These are phyloP conservation scores for Niebla homalea DNA, from an alignment of 495 filamentous ascomycete genomes.

Conservation along the genomic window DNA sequence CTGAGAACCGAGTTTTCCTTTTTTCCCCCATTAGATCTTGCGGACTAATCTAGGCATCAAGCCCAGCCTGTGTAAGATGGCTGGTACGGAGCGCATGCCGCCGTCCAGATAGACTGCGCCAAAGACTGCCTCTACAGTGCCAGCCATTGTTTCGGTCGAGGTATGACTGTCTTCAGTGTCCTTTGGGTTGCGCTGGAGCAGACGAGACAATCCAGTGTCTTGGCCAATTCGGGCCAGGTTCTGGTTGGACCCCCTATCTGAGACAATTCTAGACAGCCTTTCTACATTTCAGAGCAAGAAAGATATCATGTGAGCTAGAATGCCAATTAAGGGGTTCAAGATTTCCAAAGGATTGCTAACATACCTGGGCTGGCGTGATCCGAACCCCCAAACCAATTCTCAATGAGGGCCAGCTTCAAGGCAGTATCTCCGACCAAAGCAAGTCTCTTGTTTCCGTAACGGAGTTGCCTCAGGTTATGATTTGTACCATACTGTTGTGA, in stretches of 20 bases:
- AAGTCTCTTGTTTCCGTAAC: constrained; percentile 8
- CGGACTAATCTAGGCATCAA: constrained; percentile 3
- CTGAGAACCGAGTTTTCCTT: too few species aligned
- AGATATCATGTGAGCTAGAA: background rate
- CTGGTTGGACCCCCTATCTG: constrained; percentile 1
- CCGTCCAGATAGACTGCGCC: constrained; percentile 11
- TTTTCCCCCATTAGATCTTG: background rate
- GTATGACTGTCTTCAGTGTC: background rate
- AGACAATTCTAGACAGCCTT: background rate
- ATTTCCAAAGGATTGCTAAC: background rate
- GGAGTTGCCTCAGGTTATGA: background rate
- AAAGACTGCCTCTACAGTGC: constrained; percentile 9
- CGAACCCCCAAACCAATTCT: constrained; percentile 4
- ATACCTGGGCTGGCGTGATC: constrained; percentile 1
- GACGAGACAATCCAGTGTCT: background rate
- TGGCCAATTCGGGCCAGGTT: constrained; percentile 4
- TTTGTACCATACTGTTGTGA: background rate
- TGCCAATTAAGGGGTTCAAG: background rate
- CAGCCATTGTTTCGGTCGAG: background rate
- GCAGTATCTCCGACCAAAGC: constrained; percentile 6
- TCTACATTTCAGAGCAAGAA: background rate
- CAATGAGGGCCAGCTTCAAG: constrained; percentile 6
- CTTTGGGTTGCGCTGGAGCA: constrained; percentile 6
- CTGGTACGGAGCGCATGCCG: constrained; percentile 2
- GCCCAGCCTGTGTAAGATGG: constrained; percentile 4